Base-by-base conservation (phyloP, 1,284 basidiomycete species). In the Rhodotorula mucilaginosa region DNA sequence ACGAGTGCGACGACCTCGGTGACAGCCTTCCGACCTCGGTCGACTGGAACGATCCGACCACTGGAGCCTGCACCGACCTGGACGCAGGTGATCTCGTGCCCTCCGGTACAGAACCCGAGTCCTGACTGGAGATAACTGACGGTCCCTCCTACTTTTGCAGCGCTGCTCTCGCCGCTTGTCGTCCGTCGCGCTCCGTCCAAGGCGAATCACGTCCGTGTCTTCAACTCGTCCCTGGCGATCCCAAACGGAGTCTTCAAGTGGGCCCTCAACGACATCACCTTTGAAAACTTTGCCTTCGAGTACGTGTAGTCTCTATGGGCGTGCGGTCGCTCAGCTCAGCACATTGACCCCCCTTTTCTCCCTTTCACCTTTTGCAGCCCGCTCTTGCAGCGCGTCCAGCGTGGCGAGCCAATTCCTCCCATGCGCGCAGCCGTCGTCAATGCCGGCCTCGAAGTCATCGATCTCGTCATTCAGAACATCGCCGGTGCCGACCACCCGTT, bases 401-500 rank as follows among this genome's bases (percentile, higher is more conserved):
- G 71, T 15, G 78, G 77, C 12, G 47, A 66, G 2, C 64, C 61
- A 1, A 34, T 80, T 64, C 74, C 79, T 63, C 7, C 51, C 19
- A 44, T 39, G 16, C 56, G 58, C 2, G 54, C 59, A 23, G 60
- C 60, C n/a, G 66, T 74, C 39, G 65, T 78, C 26, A 74, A 77
- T 44, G 75, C 69, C 29, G 29, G 34, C 59, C 74, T 72, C 58
- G 78, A 68, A 51, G 79, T 74, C 68, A 74, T 73, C 60, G 67
- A 68, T 51, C 31, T 72, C 39, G 60, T 79, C 47, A 75, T 83
- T 70, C 82, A 82, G 77, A 81, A 82, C 72, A 61, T 79, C 16
- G 81, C 81, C 63, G 59, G 47, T 0, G 71, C 69, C 23, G 77
- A 78, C 39, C 82, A 83, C 70, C 82, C 82, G 1, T 80, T 78